Conservation (phyloP, 441 rosid species). For the Brassica balearica region DNA sequence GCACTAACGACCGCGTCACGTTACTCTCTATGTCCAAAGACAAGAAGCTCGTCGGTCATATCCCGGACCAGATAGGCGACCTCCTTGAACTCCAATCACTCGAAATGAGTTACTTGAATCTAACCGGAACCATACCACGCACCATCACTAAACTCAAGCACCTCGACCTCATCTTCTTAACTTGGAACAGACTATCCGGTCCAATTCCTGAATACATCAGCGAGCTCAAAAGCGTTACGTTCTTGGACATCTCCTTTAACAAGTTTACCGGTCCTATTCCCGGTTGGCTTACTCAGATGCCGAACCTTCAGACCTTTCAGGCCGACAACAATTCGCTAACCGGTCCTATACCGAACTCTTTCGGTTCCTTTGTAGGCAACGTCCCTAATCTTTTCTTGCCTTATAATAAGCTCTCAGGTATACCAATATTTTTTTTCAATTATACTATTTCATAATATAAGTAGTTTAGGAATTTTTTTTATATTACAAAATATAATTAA, state of each 20-base stretch:
- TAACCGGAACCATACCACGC: slow-evolving; percentile 60
- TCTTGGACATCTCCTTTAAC: slow-evolving; percentile 40
- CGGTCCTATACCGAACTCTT: slow-evolving; percentile 66
- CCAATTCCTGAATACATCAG: slow-evolving; percentile 59
- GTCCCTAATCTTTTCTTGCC: slow-evolving; percentile 57
- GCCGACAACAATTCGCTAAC: slow-evolving; percentile 66
- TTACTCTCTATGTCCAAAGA: slow-evolving; percentile 59
- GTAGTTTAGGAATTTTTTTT: neutral
- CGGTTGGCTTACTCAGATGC: slow-evolving; percentile 59
- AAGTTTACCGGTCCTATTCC: slow-evolving; percentile 40
- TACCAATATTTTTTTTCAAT: neutral
- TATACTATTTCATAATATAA: neutral
- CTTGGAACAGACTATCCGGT: slow-evolving; percentile 61
- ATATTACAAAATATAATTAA: neutral
- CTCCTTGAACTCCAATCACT: slow-evolving; percentile 64
- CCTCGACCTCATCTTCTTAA: slow-evolving; percentile 60
- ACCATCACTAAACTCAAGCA: slow-evolving; percentile 52
- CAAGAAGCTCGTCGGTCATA: slow-evolving; percentile 52
- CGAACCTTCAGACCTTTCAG: slow-evolving; percentile 57
- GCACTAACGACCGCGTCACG: slow-evolving; percentile 60
- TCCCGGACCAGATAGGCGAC: slow-evolving; percentile 64
- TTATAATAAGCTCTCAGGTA: slow-evolving; percentile 74
- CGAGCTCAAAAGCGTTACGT: slow-evolving; percentile 54
- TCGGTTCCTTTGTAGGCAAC: slow-evolving; percentile 55
- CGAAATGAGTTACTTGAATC: slow-evolving; percentile 53